These are phyloP conservation scores for Boletus sensibilis DNA, from an alignment of 768 basidiomycete species.

Conservation along the genomic window DNA sequence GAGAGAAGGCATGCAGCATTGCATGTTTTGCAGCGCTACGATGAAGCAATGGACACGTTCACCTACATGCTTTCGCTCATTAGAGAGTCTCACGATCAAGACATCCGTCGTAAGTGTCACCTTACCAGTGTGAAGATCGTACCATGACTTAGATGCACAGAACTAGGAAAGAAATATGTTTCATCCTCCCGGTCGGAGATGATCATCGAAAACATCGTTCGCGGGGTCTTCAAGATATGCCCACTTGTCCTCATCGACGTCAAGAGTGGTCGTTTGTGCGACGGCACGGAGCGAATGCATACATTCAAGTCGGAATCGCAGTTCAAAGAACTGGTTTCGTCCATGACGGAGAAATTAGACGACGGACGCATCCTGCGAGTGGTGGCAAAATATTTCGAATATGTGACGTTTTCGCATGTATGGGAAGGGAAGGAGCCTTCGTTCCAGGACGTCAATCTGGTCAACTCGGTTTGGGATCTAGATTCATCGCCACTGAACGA, in stretches of 20 bases:
- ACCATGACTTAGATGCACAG: neutral
- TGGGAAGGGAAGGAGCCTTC: no score
- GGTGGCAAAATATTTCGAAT: no score
- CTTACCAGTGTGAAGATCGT: accelerated
- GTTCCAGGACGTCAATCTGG: constrained; percentile 4
- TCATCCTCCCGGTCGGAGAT: no score
- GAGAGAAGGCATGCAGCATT: neutral
- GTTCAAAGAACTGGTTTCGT: constrained; percentile 6
- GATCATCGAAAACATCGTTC: no score
- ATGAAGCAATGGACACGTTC: constrained; percentile 1
- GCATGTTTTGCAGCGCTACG: neutral
- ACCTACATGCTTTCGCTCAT: constrained; percentile 2
- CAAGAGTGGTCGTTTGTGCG: no score
- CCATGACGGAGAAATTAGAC: constrained; percentile 6
- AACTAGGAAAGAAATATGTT: no score
- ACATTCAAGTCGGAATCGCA: neutral
- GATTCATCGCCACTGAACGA: neutral
- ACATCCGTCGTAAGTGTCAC: neutral
- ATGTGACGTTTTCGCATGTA: no score
- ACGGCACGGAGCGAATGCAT: neutral
- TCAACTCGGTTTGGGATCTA: constrained; percentile 1
- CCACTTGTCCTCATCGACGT: no score
- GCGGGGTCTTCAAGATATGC: no score
- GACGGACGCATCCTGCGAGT: no score
- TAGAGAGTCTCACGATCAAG: neutral